Conservation (phyloP, 805 yeast species). For the Starmerella stigmatis region DNA sequence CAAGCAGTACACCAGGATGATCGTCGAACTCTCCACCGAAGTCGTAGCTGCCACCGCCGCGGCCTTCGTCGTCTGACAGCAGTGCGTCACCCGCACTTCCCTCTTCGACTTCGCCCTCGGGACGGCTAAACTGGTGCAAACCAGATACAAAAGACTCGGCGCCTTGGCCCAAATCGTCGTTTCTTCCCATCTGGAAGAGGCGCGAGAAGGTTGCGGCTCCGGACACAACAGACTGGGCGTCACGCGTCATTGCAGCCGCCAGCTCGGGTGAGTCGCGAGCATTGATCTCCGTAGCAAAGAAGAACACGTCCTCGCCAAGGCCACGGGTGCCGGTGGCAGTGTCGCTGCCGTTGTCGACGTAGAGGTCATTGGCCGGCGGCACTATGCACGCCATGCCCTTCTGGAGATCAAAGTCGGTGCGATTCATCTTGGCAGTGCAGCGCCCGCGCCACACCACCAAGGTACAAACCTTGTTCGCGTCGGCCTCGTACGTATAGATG, state of each 20-base stretch:
- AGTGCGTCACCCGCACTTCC: too few relatives aligned
- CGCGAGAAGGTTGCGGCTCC: slow-evolving; percentile 9
- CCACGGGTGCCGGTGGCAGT: slow-evolving; percentile 10
- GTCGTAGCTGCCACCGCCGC: background rate
- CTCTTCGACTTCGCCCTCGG: too few relatives aligned
- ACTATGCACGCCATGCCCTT: slow-evolving; percentile 21
- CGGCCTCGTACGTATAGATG: slow-evolving; percentile 10
- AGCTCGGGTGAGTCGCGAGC: slow-evolving; percentile 12
- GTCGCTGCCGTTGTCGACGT: slow-evolving; percentile 16
- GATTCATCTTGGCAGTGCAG: slow-evolving; percentile 14
- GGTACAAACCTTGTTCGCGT: slow-evolving; percentile 17
- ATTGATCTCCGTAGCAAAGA: slow-evolving; percentile 17
- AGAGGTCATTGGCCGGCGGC: slow-evolving; percentile 21
- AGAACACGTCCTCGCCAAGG: slow-evolving; percentile 7
- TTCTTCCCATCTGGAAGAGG: background rate
- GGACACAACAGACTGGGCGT: slow-evolving; percentile 15
- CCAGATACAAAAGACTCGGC: slow-evolving; percentile 1
- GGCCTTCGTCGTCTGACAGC: too few relatives aligned
- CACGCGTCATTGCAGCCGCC: slow-evolving; percentile 18
- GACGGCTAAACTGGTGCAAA: background rate
- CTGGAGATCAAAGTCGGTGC: slow-evolving; percentile 14
- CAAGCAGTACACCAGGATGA: background rate
- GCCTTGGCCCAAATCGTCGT: background rate
- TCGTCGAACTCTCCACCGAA: background rate
- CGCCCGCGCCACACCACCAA: slow-evolving; percentile 22